These are phyloP conservation scores for Sphenostylis stenocarpa DNA, from an alignment of 306 rosid genomes.

Conservation along the genomic window DNA sequence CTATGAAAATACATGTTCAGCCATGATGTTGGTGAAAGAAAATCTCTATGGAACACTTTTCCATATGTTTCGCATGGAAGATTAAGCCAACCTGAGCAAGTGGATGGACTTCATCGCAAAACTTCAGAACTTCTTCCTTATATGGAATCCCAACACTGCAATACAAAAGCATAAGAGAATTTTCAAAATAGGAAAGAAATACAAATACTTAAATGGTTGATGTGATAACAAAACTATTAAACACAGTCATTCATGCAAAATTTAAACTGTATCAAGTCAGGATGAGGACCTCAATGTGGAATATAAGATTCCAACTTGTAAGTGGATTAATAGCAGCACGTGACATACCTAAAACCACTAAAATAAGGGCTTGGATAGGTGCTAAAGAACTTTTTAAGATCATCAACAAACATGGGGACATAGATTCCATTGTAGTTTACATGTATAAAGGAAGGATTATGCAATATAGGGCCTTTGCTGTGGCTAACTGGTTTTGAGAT, in stretches of 20 bases:
- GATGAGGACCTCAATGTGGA: neutral
- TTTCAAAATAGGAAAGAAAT: neutral
- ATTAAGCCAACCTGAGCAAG: conserved; percentile 44
- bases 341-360: conserved; percentile 48
- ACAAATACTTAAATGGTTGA: neutral
- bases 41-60: neutral
- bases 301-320: neutral
- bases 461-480: conserved; percentile 56
- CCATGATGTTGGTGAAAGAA: neutral
- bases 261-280: neutral
- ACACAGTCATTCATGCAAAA: neutral
- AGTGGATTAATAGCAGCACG: neutral
- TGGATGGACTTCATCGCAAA: conserved; percentile 49
- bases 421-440: conserved; percentile 45
- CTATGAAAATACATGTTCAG: neutral
- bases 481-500: conserved; percentile 59
- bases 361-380: conserved; percentile 38
- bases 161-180: neutral
- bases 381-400: conserved; percentile 46
- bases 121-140: conserved; percentile 48
- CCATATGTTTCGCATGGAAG: neutral
- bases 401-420: conserved; percentile 55
- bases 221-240: neutral
- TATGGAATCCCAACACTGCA: conserved; percentile 59
- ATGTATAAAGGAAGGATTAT: conserved; percentile 49